Evolutionary conservation across 345 rosid species (phyloP), one percentile per base, ranked within the genome.

Genomic region (Mangifera indica): DNA sequence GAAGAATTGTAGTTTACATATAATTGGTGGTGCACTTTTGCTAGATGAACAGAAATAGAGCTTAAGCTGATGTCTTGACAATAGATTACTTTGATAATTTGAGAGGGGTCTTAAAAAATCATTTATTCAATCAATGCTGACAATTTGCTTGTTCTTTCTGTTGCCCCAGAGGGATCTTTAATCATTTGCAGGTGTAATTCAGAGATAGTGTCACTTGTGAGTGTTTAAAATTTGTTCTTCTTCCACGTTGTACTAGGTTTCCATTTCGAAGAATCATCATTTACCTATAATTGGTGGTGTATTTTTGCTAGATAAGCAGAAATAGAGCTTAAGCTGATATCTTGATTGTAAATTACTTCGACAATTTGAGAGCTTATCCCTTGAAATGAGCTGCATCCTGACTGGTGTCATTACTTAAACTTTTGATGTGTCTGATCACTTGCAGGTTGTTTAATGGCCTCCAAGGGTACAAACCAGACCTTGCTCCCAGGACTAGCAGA

Each of bases 381-480:
- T 25, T 66, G 4, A 48, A 32, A 49, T 49, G 9, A 9, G 25
- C 64, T 18, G 1, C 26, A n/a, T 59, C 24, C 25, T 46, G 9
- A 53, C 46, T 20, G 2, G 12, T 34, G 21, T 15, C 5, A 10
- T 46, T 14, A 12, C 26, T 20, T 54, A 24, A 24, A 24, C 48
- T 4, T 63, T 45, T 55, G 20, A 21, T 37, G 21, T 72, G 18
- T 34, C 24, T 60, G 42, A 53, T 54, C 20, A 62, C 70, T 56
- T 69, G 60, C 74, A 83, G 86, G 71, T 67, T 68, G 8, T 46
- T 29, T 11, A 60, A 94, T 94, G 97, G 91, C 87, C 5, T 66
- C 67, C 59, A 81, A 78, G 70, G 81, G 79, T 55, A 77, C 81
- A 61, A 81, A 73, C 7, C 76, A 81, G 72, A 89, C 89, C 7